Evolutionary conservation across 805 yeast genomes (phyloP), one percentile per base, ranked within the genome.

Genomic region (Ogataea haglerorum): DNA sequence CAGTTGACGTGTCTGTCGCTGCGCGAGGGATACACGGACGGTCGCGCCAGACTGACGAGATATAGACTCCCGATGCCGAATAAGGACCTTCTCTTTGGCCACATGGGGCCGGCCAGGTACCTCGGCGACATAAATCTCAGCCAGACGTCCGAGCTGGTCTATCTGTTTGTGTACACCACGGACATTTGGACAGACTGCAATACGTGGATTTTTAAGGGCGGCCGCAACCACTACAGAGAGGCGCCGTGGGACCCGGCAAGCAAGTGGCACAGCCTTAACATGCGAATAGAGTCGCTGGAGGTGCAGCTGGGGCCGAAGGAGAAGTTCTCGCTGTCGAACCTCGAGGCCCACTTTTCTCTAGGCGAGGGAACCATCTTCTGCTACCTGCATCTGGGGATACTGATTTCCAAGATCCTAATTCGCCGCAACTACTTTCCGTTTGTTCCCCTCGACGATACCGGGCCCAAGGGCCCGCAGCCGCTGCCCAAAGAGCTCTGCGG

Each of bases 141-240:
- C 13, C 9, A 33, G 13, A 45, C 52, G 19, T 30, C 43, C 10
- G 42, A 39, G 25, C 22, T 48, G 13, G 42, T 48, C 13, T 40
- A 42, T 4, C 38, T 48, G 3, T 37, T 48, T 10, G 41, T 34
- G 4, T 42, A 40, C 34, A 38, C 43, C 17, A 48, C 52, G 8
- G 46, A 42, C 5, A 42, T 48, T 3, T 48, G 52, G 52, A 46
- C 49, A 4, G 47, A 38, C 17, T 42, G 52, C 28, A 34, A 47
- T 14, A 33, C 46, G 18, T 48, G 52, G 52, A 38, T 42, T 10
- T 38, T 40, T 19, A 35, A 34, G 6, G 47, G 39, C 2, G 47
- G 44, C 2, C 34, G 44, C 10, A 34, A 35, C n/a, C 13, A 17
- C 13, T 31, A n/a, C 19, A 35, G 21, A 14, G 45, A 45, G 15